These are phyloP conservation scores for Graphiopsis chlorocephala DNA, from an alignment of 2,329 filamentous ascomycete genomes.

Conservation along the genomic window DNA sequence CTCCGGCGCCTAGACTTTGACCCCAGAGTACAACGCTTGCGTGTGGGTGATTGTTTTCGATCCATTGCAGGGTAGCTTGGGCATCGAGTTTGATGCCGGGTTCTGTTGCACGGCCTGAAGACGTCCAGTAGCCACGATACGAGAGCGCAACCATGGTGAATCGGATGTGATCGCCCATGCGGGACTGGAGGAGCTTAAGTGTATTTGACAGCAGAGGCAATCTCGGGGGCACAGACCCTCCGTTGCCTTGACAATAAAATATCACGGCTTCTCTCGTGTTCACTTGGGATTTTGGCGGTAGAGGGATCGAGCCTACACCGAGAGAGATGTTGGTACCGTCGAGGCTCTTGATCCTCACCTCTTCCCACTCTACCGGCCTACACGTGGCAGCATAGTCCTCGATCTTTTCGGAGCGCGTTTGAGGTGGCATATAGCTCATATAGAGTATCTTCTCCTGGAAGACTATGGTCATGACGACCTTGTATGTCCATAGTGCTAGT, in stretches of 20 bases:
- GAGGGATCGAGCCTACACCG: slow-evolving; percentile 46
- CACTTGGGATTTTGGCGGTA: not conserved
- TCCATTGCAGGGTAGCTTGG: slow-evolving; percentile 62
- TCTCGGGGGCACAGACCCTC: slow-evolving; percentile 45
- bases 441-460: slow-evolving; percentile 83
- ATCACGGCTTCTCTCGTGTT: slow-evolving; percentile 35
- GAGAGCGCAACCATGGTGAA: slow-evolving; percentile 50
- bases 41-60: slow-evolving; percentile 43
- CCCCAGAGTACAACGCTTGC: slow-evolving; percentile 64
- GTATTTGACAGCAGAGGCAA: slow-evolving; percentile 48
- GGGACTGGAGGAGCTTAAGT: slow-evolving; percentile 40
- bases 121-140: slow-evolving; percentile 76
- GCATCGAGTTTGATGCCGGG: slow-evolving; percentile 67
- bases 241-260: slow-evolving; percentile 52
- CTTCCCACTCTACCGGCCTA: slow-evolving; percentile 63
- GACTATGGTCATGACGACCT: slow-evolving; percentile 69
- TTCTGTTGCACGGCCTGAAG: slow-evolving; percentile 67
- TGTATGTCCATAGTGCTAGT: slow-evolving; percentile 60
- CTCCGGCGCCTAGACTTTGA: slow-evolving; percentile 71
- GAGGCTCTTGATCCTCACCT: slow-evolving; percentile 57
- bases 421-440: slow-evolving; percentile 72
- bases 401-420: slow-evolving; percentile 64
- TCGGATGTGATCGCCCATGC: slow-evolving; percentile 16
- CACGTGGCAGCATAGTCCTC: slow-evolving; percentile 61
- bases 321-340: slow-evolving; percentile 67